Conservation (phyloP, 2,329 filamentous ascomycete genomes). For the Seiridium cupressi region DNA sequence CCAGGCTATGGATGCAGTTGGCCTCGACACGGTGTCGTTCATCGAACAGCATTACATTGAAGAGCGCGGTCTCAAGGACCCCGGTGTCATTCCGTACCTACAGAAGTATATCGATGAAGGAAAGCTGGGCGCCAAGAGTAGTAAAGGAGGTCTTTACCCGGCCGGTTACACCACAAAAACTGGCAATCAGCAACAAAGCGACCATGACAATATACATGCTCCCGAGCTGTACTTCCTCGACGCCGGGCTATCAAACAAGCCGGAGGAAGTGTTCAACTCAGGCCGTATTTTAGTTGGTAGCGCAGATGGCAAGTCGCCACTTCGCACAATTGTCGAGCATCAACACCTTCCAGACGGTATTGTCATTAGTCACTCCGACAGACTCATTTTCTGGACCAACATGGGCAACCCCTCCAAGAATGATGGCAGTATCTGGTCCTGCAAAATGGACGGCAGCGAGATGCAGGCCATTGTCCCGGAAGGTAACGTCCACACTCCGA, state of each 20-base stretch:
- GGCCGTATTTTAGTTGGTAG: conserved; percentile 1
- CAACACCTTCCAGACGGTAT: conserved; percentile 42
- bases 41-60: conserved; percentile 22
- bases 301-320: conserved; percentile 3
- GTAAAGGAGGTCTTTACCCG: conserved; percentile 17
- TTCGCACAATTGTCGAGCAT: not conserved
- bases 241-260: conserved; percentile 1
- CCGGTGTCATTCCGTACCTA: conserved; percentile 19
- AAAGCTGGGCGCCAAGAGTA: conserved; percentile 27
- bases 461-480: conserved; percentile 38
- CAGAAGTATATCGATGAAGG: conserved; percentile 22
- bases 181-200: not conserved
- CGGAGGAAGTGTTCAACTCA: not conserved
- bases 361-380: conserved; percentile 27
- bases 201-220: conserved; percentile 3
- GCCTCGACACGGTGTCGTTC: conserved; percentile 28
- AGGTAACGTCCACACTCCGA: conserved; percentile 48
- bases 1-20: conserved; percentile 31
- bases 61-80: conserved; percentile 13
- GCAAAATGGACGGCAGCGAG: conserved; percentile 48
- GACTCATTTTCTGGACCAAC: conserved; percentile 47
- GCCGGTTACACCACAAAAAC: conserved; percentile 4
- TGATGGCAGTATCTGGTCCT: conserved; percentile 41
- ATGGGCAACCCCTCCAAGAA: conserved; percentile 40
- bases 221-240: conserved; percentile 6